Evolutionary conservation across 768 basidiomycete species (phyloP).

Genomic region (Pisolithus microcarpus): DNA sequence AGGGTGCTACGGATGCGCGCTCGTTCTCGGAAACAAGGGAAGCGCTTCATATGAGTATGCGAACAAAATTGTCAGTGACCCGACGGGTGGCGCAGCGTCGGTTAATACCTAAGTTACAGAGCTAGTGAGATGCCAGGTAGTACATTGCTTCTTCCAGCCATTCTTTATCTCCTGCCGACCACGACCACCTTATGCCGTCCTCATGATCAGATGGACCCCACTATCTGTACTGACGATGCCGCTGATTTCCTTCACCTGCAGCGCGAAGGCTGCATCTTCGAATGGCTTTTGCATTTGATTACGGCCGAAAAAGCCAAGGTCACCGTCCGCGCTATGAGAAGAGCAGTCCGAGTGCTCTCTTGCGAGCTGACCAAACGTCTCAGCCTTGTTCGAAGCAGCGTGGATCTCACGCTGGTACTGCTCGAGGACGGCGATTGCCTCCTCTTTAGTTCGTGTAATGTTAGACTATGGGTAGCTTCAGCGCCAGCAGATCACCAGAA

Average conservation of each 20-base stretch:
- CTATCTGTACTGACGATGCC: constrained; percentile 84
- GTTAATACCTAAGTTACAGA: no score
- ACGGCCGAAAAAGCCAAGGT: constrained; percentile 78
- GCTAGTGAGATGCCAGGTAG: background rate
- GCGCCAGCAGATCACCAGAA: background rate
- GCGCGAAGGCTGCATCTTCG: constrained; percentile 76
- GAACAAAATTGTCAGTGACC: no score
- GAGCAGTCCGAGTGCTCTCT: constrained; percentile 79
- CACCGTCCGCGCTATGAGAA: constrained; percentile 73
- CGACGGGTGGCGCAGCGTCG: no score
- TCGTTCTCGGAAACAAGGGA: no score
- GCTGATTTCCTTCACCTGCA: constrained; percentile 71
- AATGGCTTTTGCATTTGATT: constrained; percentile 98
- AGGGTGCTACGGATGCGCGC: no score
- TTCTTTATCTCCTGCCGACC: constrained; percentile 16
- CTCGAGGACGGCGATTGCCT: constrained; percentile 76
- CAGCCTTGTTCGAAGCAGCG: constrained; percentile 30
- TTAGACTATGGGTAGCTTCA: constrained; percentile 37
- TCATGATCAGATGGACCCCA: constrained; percentile 88
- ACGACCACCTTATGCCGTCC: constrained; percentile 50
- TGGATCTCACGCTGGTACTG: constrained; percentile 58
- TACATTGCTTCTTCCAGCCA: background rate
- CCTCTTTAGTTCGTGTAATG: constrained; percentile 82
- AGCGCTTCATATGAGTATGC: no score
- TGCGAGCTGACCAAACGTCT: constrained; percentile 76